A percentile compares a stretch with the other conserved stretches of the same genome.
These are phyloP conservation scores for Arabidopsis suecica DNA, from an alignment of 345 rosid genomes.

Conservation along the genomic window DNA sequence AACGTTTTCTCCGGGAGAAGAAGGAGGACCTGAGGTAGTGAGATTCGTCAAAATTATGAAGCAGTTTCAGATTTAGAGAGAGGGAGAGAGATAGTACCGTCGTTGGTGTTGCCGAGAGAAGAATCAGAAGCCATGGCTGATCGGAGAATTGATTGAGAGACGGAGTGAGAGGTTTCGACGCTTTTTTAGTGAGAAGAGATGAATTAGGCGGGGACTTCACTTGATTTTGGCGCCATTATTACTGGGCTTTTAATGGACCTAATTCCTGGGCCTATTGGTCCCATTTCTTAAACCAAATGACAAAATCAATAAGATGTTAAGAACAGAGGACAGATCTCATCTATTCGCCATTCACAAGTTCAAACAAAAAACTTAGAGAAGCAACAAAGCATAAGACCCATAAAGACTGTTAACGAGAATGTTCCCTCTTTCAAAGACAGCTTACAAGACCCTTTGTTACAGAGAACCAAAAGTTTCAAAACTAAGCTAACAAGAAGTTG, in stretches of 20 bases:
- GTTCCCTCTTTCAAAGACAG: no score
- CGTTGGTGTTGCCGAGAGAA: slow-evolving; percentile 52
- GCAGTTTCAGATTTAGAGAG: neutral
- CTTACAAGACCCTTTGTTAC: no score
- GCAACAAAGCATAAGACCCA: no score
- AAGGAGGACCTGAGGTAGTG: slow-evolving; percentile 58
- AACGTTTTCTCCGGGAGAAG: slow-evolving; percentile 67
- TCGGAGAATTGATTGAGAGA: slow-evolving; percentile 33
- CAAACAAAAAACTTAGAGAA: no score
- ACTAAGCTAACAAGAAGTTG: no score
- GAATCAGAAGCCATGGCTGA: slow-evolving; percentile 76
- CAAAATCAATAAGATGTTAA: no score
- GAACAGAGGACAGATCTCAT: no score
- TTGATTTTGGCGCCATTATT: slow-evolving; percentile 62
- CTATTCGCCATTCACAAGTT: no score
- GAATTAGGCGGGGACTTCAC: slow-evolving; percentile 40
- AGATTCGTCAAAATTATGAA: slow-evolving; percentile 6
- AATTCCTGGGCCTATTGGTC: neutral
- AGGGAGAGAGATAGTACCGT: slow-evolving; percentile 44
- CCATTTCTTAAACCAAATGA: no score
- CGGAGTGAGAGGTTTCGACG: slow-evolving; percentile 24
- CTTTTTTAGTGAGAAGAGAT: slow-evolving; percentile 10
- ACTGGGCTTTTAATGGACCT: slow-evolving; percentile 32
- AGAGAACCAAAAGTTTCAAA: no score
- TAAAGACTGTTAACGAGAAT: no score